A percentile compares a stretch with the other conserved stretches of the same genome.
phyloP scores from a whole-genome alignment of 441 rosid species.

The Populus hybrid region DNA sequence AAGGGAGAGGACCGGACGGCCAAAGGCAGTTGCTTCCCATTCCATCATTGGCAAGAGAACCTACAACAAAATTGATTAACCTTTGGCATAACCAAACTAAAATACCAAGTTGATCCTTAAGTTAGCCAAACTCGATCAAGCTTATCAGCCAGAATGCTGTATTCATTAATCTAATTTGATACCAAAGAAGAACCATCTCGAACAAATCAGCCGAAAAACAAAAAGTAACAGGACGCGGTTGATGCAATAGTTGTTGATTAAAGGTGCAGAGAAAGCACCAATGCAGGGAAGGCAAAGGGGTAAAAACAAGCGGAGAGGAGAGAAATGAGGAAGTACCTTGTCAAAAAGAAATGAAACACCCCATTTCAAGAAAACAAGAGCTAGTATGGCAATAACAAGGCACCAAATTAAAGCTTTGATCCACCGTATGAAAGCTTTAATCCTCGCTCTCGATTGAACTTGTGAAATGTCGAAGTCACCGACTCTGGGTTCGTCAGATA shows the following conservation, averaged over 20 bases:
- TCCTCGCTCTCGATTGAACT: slow-evolving; percentile 28
- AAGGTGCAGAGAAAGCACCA: not conserved
- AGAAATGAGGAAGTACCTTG: slow-evolving; percentile 44
- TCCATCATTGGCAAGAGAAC: slow-evolving; percentile 77
- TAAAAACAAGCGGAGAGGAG: not conserved
- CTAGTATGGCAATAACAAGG: slow-evolving; percentile 24
- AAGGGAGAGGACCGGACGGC: slow-evolving; percentile 82
- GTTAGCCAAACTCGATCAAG: not conserved
- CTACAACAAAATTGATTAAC: slow-evolving; percentile 32
- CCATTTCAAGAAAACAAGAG: slow-evolving; percentile 62
- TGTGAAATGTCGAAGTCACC: slow-evolving; percentile 28
- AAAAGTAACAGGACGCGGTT: not conserved
- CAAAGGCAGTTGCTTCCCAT: slow-evolving; percentile 99
- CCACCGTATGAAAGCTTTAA: slow-evolving; percentile 4
- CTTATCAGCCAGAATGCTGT: not conserved
- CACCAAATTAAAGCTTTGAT: slow-evolving; percentile 39
- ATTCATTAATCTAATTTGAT: not conserved
- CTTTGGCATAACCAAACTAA: slow-evolving; percentile 4
- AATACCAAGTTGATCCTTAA: not conserved
- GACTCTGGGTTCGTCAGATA: slow-evolving; percentile 38
- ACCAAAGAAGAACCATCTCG: not conserved
- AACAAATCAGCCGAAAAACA: not conserved
- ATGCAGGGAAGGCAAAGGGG: not conserved
- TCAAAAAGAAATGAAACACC: slow-evolving; percentile 68
- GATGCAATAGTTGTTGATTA: not conserved